phyloP scores from a whole-genome alignment of 2,329 filamentous ascomycete species.

The Diaporthe helianthi region DNA sequence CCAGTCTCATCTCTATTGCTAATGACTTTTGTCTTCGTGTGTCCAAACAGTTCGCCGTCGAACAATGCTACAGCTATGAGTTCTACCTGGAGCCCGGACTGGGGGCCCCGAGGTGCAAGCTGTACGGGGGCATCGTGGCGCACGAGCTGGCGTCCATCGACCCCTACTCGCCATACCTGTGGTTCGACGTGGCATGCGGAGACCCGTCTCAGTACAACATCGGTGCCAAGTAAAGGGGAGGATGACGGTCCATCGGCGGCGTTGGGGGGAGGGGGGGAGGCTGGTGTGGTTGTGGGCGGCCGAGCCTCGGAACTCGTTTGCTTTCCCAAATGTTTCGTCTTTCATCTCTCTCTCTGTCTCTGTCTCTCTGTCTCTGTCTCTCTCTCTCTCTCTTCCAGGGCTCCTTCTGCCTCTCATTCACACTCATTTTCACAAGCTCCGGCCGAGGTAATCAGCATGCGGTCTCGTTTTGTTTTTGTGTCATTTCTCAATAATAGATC shows the following conservation, averaged over 20 bases:
- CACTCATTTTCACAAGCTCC: not conserved
- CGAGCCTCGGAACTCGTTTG: not conserved
- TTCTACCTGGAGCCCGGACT: slow-evolving; percentile 44
- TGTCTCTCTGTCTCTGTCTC: slow-evolving; percentile 14
- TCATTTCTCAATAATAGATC: not conserved
- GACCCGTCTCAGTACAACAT: slow-evolving; percentile 39
- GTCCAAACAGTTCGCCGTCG: slow-evolving; percentile 33
- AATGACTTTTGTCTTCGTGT: not conserved
- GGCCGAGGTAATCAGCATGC: slow-evolving; percentile 10
- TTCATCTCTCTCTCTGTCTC: not conserved
- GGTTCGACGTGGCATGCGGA: slow-evolving; percentile 48
- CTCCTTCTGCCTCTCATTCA: slow-evolving; percentile 12
- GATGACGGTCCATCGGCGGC: too few species aligned
- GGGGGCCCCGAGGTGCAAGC: slow-evolving; percentile 45
- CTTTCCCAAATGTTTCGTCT: not conserved
- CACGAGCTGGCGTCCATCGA: slow-evolving; percentile 42
- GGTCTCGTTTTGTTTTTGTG: not conserved
- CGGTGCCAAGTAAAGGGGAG: not conserved
- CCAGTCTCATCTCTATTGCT: not conserved
- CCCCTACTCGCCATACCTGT: slow-evolving; percentile 41
- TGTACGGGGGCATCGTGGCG: slow-evolving; percentile 46
- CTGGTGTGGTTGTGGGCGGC: not conserved
- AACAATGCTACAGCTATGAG: slow-evolving; percentile 47
- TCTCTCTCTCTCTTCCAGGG: not conserved
- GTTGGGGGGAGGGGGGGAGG: not conserved